Evolutionary conservation across 2,329 filamentous ascomycete genomes (phyloP), one percentile per base, ranked within the genome.

Genomic region (Aschersonia sp.): DNA sequence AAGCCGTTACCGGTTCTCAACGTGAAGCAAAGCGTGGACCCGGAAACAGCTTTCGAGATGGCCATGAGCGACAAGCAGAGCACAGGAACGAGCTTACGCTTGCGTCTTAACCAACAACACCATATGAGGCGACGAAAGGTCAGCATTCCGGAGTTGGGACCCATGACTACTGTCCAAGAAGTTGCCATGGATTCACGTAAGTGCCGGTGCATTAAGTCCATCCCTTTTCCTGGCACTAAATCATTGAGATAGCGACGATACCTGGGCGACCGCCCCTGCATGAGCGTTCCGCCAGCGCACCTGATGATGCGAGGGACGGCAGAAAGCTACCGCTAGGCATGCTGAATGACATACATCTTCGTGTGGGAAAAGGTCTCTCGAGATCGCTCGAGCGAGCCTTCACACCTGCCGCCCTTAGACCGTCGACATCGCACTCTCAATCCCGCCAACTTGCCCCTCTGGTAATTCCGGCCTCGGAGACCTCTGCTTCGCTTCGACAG

Each of bases 131-230:
- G 80, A 55, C 73, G 79, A 52, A 84, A 84, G 58, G 67, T 77
- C 54, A 82, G 75, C 61, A 74, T 81, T 10, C 75, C 78, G 7
- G 81, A 84, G 51, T 61, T 82, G 45, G 80, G 77, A 2, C 78
- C 77, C 35, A 81, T 83, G 79, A 82, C 79, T 4, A 83, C 80
- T 1, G 80, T 84, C 10, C 78, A 83, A 53, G 80, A 84, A 58
- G 64, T 74, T 45, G 62, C 77, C 46, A 83, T 84, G 78, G 81
- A 85, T 63, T 84, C 81, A 56, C 81, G 81, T 85, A 69, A 67
- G 80, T 69, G 46, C 31, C 28, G 7, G 38, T 30, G 44, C 40
- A 12, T 43, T 30, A 42, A 9, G 20, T 5, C 20, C 40, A 20
- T 42, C 40, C 5, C 20, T 42, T 20, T 9, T 42, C 20, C 40